Base-by-base conservation (phyloP, 352 stramenopile genomes). In the Lagenidium sp. region DNA sequence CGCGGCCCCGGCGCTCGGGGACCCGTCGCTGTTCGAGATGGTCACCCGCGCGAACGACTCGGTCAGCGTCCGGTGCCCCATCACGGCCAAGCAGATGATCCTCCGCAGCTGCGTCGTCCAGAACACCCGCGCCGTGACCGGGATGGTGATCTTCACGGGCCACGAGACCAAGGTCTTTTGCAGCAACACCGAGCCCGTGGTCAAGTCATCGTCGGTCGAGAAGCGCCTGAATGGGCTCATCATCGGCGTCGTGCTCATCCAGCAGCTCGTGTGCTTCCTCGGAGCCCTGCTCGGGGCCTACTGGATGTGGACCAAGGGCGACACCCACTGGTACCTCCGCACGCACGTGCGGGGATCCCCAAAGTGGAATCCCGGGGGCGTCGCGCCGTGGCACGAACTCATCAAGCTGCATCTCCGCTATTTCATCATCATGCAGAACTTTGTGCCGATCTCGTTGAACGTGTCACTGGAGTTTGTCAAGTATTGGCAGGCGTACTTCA, bases 391-490 rank as follows among this genome's bases (percentile, higher is more conserved):
- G 18, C 50, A 60, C 47, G 78, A 90, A 32, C 48, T 87, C 13
- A 32, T 94, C 15, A 81, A 86, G 32, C 37, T 97, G 15, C 83
- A 97, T 36, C 30, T 96, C 19, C 70, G 76, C 18, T 99, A 98
- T 57, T 91, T 98, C 38, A 96, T 98, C 22, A 88, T 99, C 55
- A 95, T 97, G 74, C 94, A 90, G 64, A 97, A 98, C 53, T 98
- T 99, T 60, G 87, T 99, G 15, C 96, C 96, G 18, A 90, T 99
- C 22, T 98, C 89, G 48, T 68, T 99, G n/a, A 99, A 99, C 57
- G 94, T 99, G 5, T 98, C 94, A 18, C 69, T 99, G 19, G 91
- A 98, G 62, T 89, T 98, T 23, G 86, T 97, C 35, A 98, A 97
- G 50, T 96, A 98, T 47, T 93, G 82, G 64, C 91, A 98, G 63